Base-by-base conservation (phyloP, 768 basidiomycete genomes). In the Leccinum disarticulatum region DNA sequence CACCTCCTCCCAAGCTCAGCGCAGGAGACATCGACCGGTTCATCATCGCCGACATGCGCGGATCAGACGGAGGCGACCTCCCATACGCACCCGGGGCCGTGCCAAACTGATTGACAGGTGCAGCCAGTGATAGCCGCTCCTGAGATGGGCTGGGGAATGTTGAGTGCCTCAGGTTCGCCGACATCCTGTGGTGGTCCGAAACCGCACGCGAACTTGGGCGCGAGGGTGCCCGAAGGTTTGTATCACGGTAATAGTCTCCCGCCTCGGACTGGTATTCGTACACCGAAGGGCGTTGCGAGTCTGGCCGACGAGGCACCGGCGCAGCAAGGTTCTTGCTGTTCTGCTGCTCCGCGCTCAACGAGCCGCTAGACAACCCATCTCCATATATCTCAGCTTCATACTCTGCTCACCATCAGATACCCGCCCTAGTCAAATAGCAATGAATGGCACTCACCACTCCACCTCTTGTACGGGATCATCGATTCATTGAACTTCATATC, bases 401-500 rank as follows among this genome's bases (percentile, higher is more conserved):
- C 64, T 87, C 87, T 86, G 72, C 1, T 52, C 27, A 38, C 19
- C 9, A 56, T 74, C 47, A 73, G 52, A 54, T 38, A 47, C 27
- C 13, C 6, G 59, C 53, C 0, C 19, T 31, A 51, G n/a, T n/a
- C 46, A 3, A 25, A 36, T 30, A 13, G 47, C 36, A 27, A 38
- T 2, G 1, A 48, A 53, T 30, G 4, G 4, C 15, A 78, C 85
- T 48, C 68, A 86, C 86, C 87, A 62, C 81, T 83, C 75, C 89
- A 90, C 63, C 82, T 86, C 76, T 84, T 84, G 68, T 89, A 80
- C 5, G 88, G 88, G 57, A 90, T 89, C 83, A 88, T 87, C 30
- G 82, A 85, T 53, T 90, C 89, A 64, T 86, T 85, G 77, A 87
- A 90, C 61, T 82, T 84, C 71, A 89, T 87, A 27, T 88, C 89